Evolutionary conservation across 164 flowering plant genomes (phyloP).

Genomic region (Stephania japonica): DNA sequence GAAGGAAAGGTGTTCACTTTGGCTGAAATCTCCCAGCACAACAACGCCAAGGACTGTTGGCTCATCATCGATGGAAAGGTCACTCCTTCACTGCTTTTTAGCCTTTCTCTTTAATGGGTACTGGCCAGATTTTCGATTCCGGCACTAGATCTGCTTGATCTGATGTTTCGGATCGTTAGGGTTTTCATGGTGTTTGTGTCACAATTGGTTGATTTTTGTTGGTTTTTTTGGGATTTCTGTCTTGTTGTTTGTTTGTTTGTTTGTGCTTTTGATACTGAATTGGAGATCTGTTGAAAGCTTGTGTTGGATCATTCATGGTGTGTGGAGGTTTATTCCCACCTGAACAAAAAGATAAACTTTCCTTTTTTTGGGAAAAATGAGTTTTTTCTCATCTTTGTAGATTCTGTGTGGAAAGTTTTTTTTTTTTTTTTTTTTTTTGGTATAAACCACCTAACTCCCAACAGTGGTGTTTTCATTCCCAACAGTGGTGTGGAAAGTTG

Average conservation of each 20-base stretch:
- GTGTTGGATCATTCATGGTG: neutral
- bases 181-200: neutral
- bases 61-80: constrained; percentile 20
- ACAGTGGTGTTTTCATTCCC: too few species aligned
- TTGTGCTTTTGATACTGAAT: neutral
- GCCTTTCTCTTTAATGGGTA: neutral
- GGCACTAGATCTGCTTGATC: neutral
- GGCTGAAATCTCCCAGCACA: constrained; percentile 18
- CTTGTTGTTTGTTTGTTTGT: neutral
- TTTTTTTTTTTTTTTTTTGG: too few species aligned
- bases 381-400: neutral
- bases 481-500: neutral
- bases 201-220: neutral
- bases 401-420: neutral
- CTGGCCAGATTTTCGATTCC: neutral
- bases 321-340: neutral
- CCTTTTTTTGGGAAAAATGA: neutral
- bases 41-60: constrained; percentile 20
- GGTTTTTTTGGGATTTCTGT: neutral
- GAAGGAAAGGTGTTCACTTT: constrained; percentile 21
- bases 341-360: neutral
- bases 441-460: too few species aligned
- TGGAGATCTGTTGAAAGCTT: neutral
- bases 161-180: neutral
- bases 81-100: neutral